These are phyloP conservation scores for Fusarium sp. DNA, from an alignment of 2,329 filamentous ascomycete species.

Conservation along the genomic window DNA sequence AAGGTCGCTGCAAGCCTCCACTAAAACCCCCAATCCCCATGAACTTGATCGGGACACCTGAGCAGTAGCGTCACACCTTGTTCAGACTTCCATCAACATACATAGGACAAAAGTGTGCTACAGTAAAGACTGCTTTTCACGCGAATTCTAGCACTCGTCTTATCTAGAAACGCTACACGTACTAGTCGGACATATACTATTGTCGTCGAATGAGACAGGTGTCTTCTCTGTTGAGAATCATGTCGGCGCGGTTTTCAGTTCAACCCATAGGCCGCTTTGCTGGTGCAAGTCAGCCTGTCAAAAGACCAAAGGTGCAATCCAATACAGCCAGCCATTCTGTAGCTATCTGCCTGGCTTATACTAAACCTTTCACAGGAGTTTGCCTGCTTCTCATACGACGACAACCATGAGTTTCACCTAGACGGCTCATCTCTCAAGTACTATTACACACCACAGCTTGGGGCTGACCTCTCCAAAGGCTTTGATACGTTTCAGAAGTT, in stretches of 20 bases:
- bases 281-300: constrained; percentile 75
- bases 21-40: background rate
- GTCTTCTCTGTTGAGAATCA: constrained; percentile 10
- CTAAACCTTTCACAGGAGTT: constrained; percentile 72
- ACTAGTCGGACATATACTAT: background rate
- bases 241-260: constrained; percentile 66
- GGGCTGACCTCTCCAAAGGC: constrained; percentile 79
- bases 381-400: constrained; percentile 91
- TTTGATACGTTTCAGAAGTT: constrained; percentile 86
- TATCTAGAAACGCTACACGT: background rate
- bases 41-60: constrained; percentile 1
- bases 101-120: background rate
- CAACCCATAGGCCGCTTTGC: constrained; percentile 76
- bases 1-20: constrained; percentile 2
- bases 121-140: background rate
- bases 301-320: constrained; percentile 73
- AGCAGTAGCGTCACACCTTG: constrained; percentile 5
- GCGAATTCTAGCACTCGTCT: background rate
- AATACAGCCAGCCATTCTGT: background rate
- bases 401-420: constrained; percentile 78
- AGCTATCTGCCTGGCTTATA: background rate
- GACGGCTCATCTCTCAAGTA: constrained; percentile 85
- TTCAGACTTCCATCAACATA: background rate
- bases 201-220: background rate
- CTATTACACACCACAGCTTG: constrained; percentile 82